Conservation (phyloP, 2,329 filamentous ascomycete genomes). For the Colletotrichum noveboracense region DNA sequence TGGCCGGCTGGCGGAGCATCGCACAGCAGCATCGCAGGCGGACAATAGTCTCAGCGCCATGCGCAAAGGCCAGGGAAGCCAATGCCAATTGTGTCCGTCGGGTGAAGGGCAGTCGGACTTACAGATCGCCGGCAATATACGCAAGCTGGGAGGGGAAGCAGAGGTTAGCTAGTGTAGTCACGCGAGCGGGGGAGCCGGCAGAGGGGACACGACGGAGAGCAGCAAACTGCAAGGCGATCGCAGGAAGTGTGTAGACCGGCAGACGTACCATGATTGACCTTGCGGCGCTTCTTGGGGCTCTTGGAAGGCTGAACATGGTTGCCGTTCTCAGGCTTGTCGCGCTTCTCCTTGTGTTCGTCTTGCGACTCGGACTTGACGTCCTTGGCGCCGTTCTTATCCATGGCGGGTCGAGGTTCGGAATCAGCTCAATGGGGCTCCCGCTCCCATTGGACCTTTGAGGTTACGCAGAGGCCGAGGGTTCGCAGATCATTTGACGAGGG, state of each 20-base stretch:
- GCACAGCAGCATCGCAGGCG: slow-evolving; percentile 7
- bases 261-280: slow-evolving; percentile 84
- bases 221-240: not conserved
- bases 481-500: slow-evolving; percentile 34
- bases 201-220: slow-evolving; percentile 19
- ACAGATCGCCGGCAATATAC: slow-evolving; percentile 91
- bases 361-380: slow-evolving; percentile 43
- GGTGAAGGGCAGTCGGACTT: slow-evolving; percentile 53
- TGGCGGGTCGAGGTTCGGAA: slow-evolving; percentile 26
- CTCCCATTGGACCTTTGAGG: slow-evolving; percentile 48
- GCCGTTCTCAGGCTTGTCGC: slow-evolving; percentile 33
- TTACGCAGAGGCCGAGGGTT: slow-evolving; percentile 49
- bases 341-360: slow-evolving; percentile 32
- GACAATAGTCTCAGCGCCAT: slow-evolving; percentile 2
- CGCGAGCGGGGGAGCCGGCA: slow-evolving; percentile 13
- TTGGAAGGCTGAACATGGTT: slow-evolving; percentile 36
- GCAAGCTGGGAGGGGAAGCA: slow-evolving; percentile 68
- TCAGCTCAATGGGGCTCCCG: slow-evolving; percentile 37
- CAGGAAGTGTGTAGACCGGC: slow-evolving; percentile 24
- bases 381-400: slow-evolving; percentile 40
- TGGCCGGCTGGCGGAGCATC: slow-evolving; percentile 8
- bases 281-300: slow-evolving; percentile 84
- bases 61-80: not conserved
- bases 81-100: slow-evolving; percentile 27
- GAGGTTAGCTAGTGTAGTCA: slow-evolving; percentile 24